Conservation (phyloP, 1,284 basidiomycete genomes). For the Hymenochaete sp. region DNA sequence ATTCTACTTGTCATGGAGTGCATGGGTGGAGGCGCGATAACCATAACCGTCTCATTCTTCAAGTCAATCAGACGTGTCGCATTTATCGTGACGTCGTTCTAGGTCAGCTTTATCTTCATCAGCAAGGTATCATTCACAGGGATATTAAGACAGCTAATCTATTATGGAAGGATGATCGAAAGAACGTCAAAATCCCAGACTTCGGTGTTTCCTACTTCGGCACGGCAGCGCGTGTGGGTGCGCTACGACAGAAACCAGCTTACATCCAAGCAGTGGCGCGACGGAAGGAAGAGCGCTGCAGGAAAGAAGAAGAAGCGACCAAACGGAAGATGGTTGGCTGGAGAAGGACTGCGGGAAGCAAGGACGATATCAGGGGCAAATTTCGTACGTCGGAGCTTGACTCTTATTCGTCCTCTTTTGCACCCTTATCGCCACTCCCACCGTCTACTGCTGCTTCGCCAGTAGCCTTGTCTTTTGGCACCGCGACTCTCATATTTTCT, state of each 20-base stretch:
- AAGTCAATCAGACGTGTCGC: conserved; percentile 73
- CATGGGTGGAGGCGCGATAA: conserved; percentile 75
- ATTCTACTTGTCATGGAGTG: conserved; percentile 98
- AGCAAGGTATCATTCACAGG: conserved; percentile 97
- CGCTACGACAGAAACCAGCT: conserved; percentile 28
- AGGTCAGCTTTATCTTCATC: conserved; percentile 91
- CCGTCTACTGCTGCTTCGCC: no score
- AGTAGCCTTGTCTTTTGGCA: no score
- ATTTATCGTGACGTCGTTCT: conserved; percentile 90
- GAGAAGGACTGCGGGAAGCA: no score
- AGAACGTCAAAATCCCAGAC: conserved; percentile 91
- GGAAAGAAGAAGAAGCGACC: conserved; percentile 4
- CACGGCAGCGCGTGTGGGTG: conserved; percentile 67
- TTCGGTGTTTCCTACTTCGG: conserved; percentile 98
- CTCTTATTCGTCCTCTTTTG: neutral
- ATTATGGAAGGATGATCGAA: conserved; percentile 76
- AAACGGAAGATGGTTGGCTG: conserved; percentile 67
- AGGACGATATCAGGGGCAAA: conserved; percentile 31
- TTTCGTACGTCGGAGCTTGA: conserved; percentile 6
- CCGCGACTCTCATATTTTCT: no score
- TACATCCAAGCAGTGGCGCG: conserved; percentile 7
- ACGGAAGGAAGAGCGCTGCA: conserved; percentile 5
- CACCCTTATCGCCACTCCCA: neutral
- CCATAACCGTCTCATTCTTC: conserved; percentile 61
- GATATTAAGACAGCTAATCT: conserved; percentile 99